phyloP scores from a whole-genome alignment of 345 rosid genomes.

The Gossypium thurberi region DNA sequence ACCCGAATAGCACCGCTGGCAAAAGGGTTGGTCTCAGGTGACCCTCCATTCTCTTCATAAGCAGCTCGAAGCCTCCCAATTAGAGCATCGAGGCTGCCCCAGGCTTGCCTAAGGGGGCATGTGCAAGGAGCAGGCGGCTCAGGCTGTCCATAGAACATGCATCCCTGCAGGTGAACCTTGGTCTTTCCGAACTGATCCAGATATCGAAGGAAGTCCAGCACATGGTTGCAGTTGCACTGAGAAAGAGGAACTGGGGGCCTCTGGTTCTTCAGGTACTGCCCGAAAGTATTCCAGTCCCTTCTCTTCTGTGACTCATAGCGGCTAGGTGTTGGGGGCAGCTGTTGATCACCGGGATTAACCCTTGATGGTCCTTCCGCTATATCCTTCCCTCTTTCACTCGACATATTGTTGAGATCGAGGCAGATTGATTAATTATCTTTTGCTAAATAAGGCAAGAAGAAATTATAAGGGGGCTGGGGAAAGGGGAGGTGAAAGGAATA shows the following conservation, averaged over 20 bases:
- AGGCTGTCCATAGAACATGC: slow-evolving; percentile 79
- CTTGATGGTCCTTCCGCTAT: slow-evolving; percentile 28
- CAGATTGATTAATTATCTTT: slow-evolving; percentile 14
- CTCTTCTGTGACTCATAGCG: slow-evolving; percentile 64
- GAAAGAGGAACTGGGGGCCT: slow-evolving; percentile 52
- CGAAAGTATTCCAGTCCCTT: slow-evolving; percentile 65
- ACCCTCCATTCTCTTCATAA: slow-evolving; percentile 82
- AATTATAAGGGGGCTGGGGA: slow-evolving; percentile 3
- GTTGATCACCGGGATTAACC: slow-evolving; percentile 13
- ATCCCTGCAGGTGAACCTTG: slow-evolving; percentile 58
- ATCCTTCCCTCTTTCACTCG: slow-evolving; percentile 45
- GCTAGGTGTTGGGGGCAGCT: slow-evolving; percentile 34
- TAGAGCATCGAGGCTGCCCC: slow-evolving; percentile 92
- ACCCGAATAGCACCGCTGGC: slow-evolving; percentile 65
- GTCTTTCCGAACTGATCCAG: slow-evolving; percentile 67
- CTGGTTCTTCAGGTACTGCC: slow-evolving; percentile 55
- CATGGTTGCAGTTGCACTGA: slow-evolving; percentile 51
- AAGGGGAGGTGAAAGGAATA: slow-evolving; percentile 29
- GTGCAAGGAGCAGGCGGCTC: slow-evolving; percentile 92
- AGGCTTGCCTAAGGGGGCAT: slow-evolving; percentile 80
- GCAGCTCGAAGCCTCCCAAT: slow-evolving; percentile 88
- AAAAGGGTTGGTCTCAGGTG: slow-evolving; percentile 75
- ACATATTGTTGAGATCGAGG: slow-evolving; percentile 21
- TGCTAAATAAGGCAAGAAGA: slow-evolving; percentile 22
- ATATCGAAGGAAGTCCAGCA: slow-evolving; percentile 51